Base-by-base conservation (phyloP, 2,329 filamentous ascomycete species). In the Aspergillus fumigatus region DNA sequence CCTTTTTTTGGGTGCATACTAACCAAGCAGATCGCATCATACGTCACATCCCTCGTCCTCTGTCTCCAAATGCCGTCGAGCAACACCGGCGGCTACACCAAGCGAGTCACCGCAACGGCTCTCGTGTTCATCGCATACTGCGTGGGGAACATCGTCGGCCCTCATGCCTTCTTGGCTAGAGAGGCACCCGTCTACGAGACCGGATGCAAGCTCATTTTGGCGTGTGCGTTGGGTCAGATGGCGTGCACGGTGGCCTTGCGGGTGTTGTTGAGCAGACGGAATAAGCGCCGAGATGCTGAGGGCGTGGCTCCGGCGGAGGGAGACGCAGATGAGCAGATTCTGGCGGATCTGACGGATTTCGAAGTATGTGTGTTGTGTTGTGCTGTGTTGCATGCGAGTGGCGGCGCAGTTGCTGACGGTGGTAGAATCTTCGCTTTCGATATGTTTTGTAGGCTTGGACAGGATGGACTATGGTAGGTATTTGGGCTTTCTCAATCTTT, bases 41-140 rank as follows among this genome's bases (percentile, higher is more conserved):
- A 76, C 52, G 82, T 84, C 2, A 74, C 77, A 0, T 79, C 79
- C 1, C 67, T 84, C 7, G 81, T 84, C 0, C 70, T 84, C 0
- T 80, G 80, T 0, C 71, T 84, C 32, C 82, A 70, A 40, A 68
- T 70, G 66, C 68, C 65, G 10, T 62, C 63, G 17, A 67, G 63
- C 14, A 81, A 80, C 58, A 70, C 79, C 4, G 77, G 75, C 21
- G 78, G 79, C 1, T 79, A 81, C 59, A 79, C 78, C 1, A 81
- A 81, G 63, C 79, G 79, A 52, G 76, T 76, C 17, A 80, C 78
- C 0, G 71, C 74, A 21, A 77, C 76, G 9, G 79, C 77, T 0
- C 52, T 81, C 11, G 73, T 79, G 1, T 75, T 80, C 38, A 62
- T 79, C 17, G 72, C 74, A 1, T 79, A 77, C 61, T 75, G 72